Conservation (phyloP, 164 flowering plant genomes). For the Liquidambar formosana region DNA sequence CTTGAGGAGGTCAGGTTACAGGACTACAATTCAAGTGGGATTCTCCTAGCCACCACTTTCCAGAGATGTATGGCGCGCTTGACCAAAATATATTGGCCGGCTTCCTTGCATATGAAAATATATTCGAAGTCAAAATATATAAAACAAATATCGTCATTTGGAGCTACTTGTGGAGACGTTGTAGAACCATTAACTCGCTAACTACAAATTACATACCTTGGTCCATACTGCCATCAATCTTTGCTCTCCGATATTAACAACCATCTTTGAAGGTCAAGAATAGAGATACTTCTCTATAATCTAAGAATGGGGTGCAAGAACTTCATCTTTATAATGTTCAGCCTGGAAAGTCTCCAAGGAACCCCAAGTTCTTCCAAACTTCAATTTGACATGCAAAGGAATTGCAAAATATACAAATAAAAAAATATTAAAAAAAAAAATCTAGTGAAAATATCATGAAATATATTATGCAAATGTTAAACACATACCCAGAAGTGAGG, state of each 20-base stretch:
- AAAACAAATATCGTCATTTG: background rate
- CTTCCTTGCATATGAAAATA: background rate
- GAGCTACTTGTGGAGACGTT: background rate
- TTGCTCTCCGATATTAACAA: background rate
- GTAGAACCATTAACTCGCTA: background rate
- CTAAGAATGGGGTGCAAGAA: background rate
- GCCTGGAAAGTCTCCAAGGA: conserved; percentile 66
- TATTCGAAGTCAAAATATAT: background rate
- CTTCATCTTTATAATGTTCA: conserved; percentile 18
- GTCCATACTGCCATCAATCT: background rate
- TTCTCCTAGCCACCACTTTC: too few species aligned
- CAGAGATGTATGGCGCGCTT: too few species aligned
- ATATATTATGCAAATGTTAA: background rate
- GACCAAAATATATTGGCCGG: background rate
- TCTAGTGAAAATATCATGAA: background rate
- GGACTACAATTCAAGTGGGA: too few species aligned
- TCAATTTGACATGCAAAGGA: conserved; percentile 81
- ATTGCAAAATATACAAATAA: conserved; percentile 45
- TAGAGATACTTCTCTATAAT: too few species aligned
- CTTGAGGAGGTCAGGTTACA: too few species aligned
- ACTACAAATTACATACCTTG: background rate
- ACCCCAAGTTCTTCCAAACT: conserved; percentile 95
- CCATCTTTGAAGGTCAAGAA: background rate
- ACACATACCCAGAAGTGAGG: conserved; percentile 66
- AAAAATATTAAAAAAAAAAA: background rate